Percentiles rank a stretch among this genome's conserved stretches.
phyloP scores from a whole-genome alignment of 805 yeast species.

The Monosporozyma solicola region DNA sequence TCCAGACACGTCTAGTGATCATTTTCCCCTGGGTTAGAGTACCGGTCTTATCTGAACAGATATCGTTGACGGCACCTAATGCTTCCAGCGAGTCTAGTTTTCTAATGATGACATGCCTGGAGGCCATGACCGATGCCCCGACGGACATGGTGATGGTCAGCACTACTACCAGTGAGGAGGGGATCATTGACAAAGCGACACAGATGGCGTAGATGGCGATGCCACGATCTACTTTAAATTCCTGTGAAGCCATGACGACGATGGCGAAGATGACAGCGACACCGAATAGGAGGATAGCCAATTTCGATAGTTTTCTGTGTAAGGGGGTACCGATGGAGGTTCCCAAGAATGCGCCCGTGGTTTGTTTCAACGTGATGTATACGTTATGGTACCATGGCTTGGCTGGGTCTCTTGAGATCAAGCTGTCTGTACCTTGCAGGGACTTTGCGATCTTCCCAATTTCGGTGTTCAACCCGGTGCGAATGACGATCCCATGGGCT shows the following conservation, averaged over 20 bases:
- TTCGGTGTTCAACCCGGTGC: slow-evolving; percentile 85
- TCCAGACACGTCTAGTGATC: slow-evolving; percentile 80
- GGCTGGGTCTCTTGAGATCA: slow-evolving; percentile 32
- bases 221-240: slow-evolving; percentile 61
- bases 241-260: slow-evolving; percentile 79
- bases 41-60: slow-evolving; percentile 87
- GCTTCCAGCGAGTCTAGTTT: slow-evolving; percentile 92
- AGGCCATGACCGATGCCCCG: slow-evolving; percentile 95
- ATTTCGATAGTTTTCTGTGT: slow-evolving; percentile 63
- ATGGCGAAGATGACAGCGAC: slow-evolving; percentile 82
- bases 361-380: slow-evolving; percentile 39
- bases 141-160: slow-evolving; percentile 94
- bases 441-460: slow-evolving; percentile 94
- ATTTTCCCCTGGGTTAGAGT: slow-evolving; percentile 85
- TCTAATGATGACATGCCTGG: slow-evolving; percentile 84
- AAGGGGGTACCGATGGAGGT: slow-evolving; percentile 74
- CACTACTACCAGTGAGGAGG: slow-evolving; percentile 95
- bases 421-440: slow-evolving; percentile 30
- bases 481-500: slow-evolving; percentile 85
- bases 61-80: slow-evolving; percentile 86
- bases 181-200: slow-evolving; percentile 97
- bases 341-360: slow-evolving; percentile 64
- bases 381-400: slow-evolving; percentile 34
- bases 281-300: slow-evolving; percentile 62
- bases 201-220: slow-evolving; percentile 87